These are phyloP conservation scores for Platanthera zijinensis DNA, from an alignment of 106 monocot species.

Conservation along the genomic window DNA sequence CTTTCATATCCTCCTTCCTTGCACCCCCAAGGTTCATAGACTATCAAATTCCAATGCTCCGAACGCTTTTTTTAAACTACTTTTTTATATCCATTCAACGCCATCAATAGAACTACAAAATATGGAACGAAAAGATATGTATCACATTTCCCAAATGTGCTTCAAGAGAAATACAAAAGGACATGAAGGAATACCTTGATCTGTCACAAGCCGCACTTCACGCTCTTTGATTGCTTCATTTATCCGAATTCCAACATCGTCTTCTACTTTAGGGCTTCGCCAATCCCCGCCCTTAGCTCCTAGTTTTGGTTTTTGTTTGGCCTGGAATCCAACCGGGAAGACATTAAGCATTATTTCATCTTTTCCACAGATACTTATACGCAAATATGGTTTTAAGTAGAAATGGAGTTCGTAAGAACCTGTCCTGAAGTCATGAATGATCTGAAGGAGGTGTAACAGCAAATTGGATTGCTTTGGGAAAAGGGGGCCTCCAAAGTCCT, in stretches of 20 bases:
- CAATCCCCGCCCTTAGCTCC: constrained; percentile 2
- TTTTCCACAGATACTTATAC: background rate
- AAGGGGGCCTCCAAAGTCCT: background rate
- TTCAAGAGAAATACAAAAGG: background rate
- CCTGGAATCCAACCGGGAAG: background rate
- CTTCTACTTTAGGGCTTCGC: background rate
- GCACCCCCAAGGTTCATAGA: background rate
- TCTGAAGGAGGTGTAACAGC: background rate
- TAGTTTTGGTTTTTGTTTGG: background rate
- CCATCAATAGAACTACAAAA: background rate
- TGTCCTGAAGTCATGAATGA: background rate
- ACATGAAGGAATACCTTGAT: background rate
- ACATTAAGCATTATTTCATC: background rate
- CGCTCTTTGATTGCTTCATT: constrained; percentile 4
- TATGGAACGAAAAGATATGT: background rate
- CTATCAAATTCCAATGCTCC: background rate
- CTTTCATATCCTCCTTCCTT: background rate
- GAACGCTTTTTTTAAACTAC: no score
- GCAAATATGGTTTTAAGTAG: background rate
- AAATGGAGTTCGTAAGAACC: background rate
- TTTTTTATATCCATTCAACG: background rate
- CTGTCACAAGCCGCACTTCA: constrained; percentile 7
- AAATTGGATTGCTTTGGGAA: background rate
- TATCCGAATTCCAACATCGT: background rate
- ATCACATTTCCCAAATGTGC: background rate